Evolutionary conservation across 2,329 filamentous ascomycete genomes (phyloP), one percentile per base, ranked within the genome.

Genomic region (Grosmannia clavigera): DNA sequence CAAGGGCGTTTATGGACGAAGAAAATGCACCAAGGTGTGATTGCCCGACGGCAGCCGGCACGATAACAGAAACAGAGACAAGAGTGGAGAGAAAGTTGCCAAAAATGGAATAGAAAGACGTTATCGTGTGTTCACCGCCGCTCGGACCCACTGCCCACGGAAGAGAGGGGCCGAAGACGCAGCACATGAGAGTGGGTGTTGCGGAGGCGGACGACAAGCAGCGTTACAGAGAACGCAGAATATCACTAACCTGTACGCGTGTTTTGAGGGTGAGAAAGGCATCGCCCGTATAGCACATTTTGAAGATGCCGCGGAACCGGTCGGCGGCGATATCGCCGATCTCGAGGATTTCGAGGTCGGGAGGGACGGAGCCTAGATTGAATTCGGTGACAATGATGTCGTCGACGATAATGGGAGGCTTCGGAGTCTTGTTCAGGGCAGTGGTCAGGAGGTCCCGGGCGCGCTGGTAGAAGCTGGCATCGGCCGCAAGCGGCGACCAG

Each of bases 361-460:
- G 94, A 55, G 94, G 92, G 57, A 95, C 90, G 63, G 90, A 92
- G 70, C 94, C 94, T 64, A 99, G 82, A 74, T 99, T 99, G 73
- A 99, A 82, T 76, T 99, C 94, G 74, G 90, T 96, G 66, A 99
- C 94, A 72, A 96, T 83, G 75, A 99, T 97, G 74, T 99, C 94
- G 81, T 96, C 94, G 76, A 97, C 94, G 71, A 99, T 99, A 70
- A 97, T 97, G 62, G 94, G 94, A 61, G 94, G 94, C 70, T 97
- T 97, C 48, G 92, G 92, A 59, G 90, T 94, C 76, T 97, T 97
- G 81, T 99, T 99, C 69, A 99, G 81, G 43, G 94, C 94, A 61
- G 89, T 87, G 31, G 94, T 99, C 68, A 99, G 82, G 73, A 97
- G 88, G 72, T 97, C 92, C 73, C 92, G 88, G 58, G 94, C 92